Evolutionary conservation across 441 rosid species (phyloP).

Genomic region (Macaranga tanarius): DNA sequence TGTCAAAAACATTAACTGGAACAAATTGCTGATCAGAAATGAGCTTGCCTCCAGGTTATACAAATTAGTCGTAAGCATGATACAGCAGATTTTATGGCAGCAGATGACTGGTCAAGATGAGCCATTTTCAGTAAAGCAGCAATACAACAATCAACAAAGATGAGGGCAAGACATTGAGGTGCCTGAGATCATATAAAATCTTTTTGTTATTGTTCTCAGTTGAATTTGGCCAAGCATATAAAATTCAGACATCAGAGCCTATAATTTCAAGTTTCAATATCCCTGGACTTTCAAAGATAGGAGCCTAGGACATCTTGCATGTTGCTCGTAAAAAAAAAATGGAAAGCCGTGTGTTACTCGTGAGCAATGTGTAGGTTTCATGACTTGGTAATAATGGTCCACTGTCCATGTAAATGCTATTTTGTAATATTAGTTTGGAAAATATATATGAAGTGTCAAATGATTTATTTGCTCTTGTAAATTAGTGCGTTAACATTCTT

Average conservation of each 20-base stretch:
- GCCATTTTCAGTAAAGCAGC: slow-evolving; percentile 72
- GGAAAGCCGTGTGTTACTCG: too few relatives aligned
- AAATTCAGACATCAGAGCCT: slow-evolving; percentile 30
- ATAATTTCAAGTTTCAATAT: slow-evolving; percentile 27
- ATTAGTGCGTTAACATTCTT: too few relatives aligned
- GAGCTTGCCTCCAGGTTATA: slow-evolving; percentile 18
- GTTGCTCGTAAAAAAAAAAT: too few relatives aligned
- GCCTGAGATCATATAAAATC: slow-evolving; percentile 74
- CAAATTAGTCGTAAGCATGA: slow-evolving; percentile 55
- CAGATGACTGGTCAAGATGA: slow-evolving; percentile 64
- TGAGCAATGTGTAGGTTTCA: too few relatives aligned
- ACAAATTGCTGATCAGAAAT: slow-evolving; percentile 21
- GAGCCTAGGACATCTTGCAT: too few relatives aligned
- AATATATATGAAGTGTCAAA: too few relatives aligned
- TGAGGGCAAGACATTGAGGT: slow-evolving; percentile 96
- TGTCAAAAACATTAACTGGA: slow-evolving; percentile 29
- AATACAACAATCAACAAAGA: slow-evolving; percentile 69
- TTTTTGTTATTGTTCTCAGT: slow-evolving; percentile 17
- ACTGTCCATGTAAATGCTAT: too few relatives aligned
- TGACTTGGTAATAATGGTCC: too few relatives aligned
- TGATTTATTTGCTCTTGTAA: too few relatives aligned
- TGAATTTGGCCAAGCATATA: slow-evolving; percentile 36
- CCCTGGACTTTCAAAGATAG: slow-evolving; percentile 12
- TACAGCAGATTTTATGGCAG: slow-evolving; percentile 56
- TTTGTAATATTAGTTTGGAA: too few relatives aligned